Conservation (phyloP, 352 stramenopile genomes). For the Phytophthora citrophthora region DNA sequence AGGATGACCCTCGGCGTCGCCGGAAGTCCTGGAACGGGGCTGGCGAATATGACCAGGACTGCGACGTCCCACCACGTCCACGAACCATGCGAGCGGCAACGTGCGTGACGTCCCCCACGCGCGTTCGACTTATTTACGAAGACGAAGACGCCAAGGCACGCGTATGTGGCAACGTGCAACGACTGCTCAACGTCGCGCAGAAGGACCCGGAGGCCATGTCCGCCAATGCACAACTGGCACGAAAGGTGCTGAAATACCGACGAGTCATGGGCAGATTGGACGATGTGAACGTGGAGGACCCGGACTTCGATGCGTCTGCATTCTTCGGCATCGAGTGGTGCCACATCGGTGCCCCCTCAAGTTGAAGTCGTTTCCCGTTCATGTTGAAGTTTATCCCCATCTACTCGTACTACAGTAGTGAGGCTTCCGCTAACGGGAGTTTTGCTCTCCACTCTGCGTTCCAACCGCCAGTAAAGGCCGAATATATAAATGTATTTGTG, state of each 20-base stretch:
- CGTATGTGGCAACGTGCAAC: constrained; percentile 43
- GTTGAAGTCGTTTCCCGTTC: constrained; percentile 26
- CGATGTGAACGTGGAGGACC: constrained; percentile 42
- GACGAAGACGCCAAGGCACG: constrained; percentile 44
- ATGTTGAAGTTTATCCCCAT: constrained; percentile 23
- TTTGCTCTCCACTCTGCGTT: constrained; percentile 17
- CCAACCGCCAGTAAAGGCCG: constrained; percentile 12
- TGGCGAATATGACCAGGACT: constrained; percentile 6
- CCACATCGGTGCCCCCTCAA: constrained; percentile 28
- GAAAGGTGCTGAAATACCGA: constrained; percentile 49
- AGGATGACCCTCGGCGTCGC: constrained; percentile 20
- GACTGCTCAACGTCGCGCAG: constrained; percentile 42
- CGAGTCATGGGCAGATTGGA: constrained; percentile 38
- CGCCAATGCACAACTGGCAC: constrained; percentile 41
- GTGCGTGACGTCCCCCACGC: constrained; percentile 20
- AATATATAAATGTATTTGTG: constrained; percentile 26
- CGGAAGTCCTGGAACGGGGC: constrained; percentile 34
- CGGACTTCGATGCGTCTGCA: constrained; percentile 44
- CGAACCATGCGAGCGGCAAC: constrained; percentile 10
- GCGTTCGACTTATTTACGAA: constrained; percentile 46
- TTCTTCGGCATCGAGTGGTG: constrained; percentile 57
- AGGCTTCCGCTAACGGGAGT: constrained; percentile 9
- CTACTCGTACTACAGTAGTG: not conserved
- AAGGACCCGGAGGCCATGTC: constrained; percentile 33
- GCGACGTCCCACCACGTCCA: constrained; percentile 10